phyloP scores from a whole-genome alignment of 805 yeast species.

The Monosporozyma yasuniensis region DNA sequence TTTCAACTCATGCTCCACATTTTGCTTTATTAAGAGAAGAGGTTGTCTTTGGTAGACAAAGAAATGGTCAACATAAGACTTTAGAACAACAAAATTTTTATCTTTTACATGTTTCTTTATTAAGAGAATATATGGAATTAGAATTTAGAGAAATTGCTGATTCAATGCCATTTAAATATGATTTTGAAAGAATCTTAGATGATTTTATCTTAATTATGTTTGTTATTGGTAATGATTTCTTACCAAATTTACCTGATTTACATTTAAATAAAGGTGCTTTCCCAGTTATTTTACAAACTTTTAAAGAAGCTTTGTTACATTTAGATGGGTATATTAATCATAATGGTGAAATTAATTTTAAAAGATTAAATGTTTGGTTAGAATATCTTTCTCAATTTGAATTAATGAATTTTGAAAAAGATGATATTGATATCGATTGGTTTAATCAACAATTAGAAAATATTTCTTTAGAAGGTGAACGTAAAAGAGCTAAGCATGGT shows the following conservation, averaged over 20 bases:
- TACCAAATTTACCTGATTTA: slow-evolving; percentile 91
- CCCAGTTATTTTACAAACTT: slow-evolving; percentile 82
- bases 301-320: slow-evolving; percentile 66
- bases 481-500: slow-evolving; percentile 56
- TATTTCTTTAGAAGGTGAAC: slow-evolving; percentile 64
- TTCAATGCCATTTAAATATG: slow-evolving; percentile 53
- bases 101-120: slow-evolving; percentile 73
- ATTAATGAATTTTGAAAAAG: slow-evolving; percentile 73
- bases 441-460: slow-evolving; percentile 77
- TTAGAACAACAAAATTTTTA: slow-evolving; percentile 74
- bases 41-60: slow-evolving; percentile 67
- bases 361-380: slow-evolving; percentile 66
- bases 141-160: slow-evolving; percentile 71
- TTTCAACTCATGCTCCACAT: slow-evolving; percentile 92
- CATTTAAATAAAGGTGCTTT: slow-evolving; percentile 93
- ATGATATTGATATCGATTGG: slow-evolving; percentile 83
- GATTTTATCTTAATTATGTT: slow-evolving; percentile 88
- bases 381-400: slow-evolving; percentile 72
- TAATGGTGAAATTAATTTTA: slow-evolving; percentile 69
- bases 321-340: slow-evolving; percentile 81
- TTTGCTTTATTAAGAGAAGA: slow-evolving; percentile 91
- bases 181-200: slow-evolving; percentile 83
- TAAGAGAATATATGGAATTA: slow-evolving; percentile 82
- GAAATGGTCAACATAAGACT: slow-evolving; percentile 30
- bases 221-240: slow-evolving; percentile 95